phyloP scores from a whole-genome alignment of 768 basidiomycete species.

The Boletus rubropictus region DNA sequence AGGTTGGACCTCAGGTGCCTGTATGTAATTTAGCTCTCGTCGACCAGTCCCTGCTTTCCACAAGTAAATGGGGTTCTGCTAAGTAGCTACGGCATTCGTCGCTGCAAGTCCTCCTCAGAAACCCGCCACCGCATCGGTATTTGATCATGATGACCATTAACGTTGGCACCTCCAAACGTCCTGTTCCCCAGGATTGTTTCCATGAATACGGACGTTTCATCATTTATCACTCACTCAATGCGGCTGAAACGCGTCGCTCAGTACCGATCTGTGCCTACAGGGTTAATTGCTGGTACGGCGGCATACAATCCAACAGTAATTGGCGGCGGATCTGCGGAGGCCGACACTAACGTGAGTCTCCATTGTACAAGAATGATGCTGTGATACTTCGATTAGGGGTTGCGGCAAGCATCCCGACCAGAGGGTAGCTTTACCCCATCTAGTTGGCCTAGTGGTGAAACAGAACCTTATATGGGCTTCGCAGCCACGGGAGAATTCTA shows the following conservation, averaged over 20 bases:
- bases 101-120: background rate
- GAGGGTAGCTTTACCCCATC: slow-evolving; percentile 7
- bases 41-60: background rate
- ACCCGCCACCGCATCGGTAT: background rate
- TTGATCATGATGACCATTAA: slow-evolving; percentile 7
- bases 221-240: slow-evolving; percentile 11
- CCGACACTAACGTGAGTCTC: too few species aligned
- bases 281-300: slow-evolving; percentile 5
- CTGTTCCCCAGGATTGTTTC: slow-evolving; percentile 16
- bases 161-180: slow-evolving; percentile 7
- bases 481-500: background rate
- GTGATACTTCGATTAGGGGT: slow-evolving; percentile 1
- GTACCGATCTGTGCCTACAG: slow-evolving; percentile 8
- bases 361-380: too few species aligned
- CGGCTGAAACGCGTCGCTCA: slow-evolving; percentile 24
- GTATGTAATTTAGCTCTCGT: background rate
- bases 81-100: slow-evolving; percentile 1
- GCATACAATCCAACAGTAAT: background rate
- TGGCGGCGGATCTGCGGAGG: slow-evolving; percentile 11
- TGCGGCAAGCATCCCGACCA: background rate
- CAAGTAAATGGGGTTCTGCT: slow-evolving; percentile 3
- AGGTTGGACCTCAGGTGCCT: slow-evolving; percentile 22
- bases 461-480: slow-evolving; percentile 11
- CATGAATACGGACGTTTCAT: slow-evolving; percentile 16
- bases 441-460: slow-evolving; percentile 5